Evolutionary conservation across 2,329 filamentous ascomycete species (phyloP).

Genomic region (Cytospora leucostoma): DNA sequence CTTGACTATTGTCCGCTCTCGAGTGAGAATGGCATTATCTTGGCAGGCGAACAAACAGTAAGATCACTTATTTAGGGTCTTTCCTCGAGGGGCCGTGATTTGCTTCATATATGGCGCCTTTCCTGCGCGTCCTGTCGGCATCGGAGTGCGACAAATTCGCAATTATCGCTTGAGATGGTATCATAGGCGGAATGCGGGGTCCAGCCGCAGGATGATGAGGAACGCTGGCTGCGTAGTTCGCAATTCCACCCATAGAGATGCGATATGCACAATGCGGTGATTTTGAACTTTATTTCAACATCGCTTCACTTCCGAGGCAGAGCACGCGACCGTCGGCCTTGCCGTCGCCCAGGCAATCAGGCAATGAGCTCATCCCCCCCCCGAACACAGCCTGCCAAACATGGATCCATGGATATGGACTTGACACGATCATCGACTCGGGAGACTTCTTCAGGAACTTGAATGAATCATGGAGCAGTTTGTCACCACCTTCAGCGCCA

Average conservation of each 20-base stretch:
- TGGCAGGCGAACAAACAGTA: neutral
- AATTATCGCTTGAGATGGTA: conserved; percentile 28
- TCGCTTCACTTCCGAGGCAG: conserved; percentile 15
- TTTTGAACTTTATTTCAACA: conserved; percentile 21
- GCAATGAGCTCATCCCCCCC: neutral
- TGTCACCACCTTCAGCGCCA: conserved; percentile 27
- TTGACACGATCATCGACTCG: neutral
- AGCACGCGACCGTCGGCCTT: conserved; percentile 1
- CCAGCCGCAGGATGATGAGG: conserved; percentile 17
- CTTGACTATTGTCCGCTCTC: neutral
- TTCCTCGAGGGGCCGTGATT: neutral
- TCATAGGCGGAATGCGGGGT: conserved; percentile 27
- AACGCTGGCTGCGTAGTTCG: neutral
- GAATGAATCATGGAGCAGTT: conserved; percentile 27
- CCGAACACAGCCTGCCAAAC: neutral
- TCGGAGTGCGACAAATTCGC: conserved; percentile 24
- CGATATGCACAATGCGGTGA: conserved; percentile 27
- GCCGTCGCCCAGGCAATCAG: neutral
- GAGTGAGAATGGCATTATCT: neutral
- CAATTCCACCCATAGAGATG: conserved; percentile 4
- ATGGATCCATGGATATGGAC: neutral
- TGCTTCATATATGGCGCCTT: conserved; percentile 23
- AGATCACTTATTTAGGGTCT: conserved; percentile 16
- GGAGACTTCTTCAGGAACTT: neutral
- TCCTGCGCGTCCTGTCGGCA: conserved; percentile 16